Conservation (phyloP, 306 rosid species). For the Casuarina equisetifolia region DNA sequence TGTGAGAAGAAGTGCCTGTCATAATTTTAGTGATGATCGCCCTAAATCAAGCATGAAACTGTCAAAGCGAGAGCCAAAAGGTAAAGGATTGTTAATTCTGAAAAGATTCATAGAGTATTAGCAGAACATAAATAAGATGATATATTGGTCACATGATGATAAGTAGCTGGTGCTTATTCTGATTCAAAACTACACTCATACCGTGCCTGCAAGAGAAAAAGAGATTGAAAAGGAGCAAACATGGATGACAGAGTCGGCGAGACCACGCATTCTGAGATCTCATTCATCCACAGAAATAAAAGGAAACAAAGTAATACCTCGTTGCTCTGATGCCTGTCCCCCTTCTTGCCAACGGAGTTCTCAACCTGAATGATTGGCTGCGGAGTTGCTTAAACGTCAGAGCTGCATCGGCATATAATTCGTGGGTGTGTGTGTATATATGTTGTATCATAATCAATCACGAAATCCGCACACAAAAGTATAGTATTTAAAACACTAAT, state of each 20-base stretch:
- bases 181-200: too few species aligned
- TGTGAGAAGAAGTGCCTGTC: background rate
- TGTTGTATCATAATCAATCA: too few species aligned
- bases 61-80: background rate
- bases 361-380: slow-evolving; percentile 24
- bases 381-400: background rate
- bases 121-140: background rate
- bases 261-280: too few species aligned
- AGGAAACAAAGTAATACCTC: slow-evolving; percentile 28
- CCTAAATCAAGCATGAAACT: slow-evolving; percentile 30
- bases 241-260: too few species aligned
- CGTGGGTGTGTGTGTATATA: too few species aligned
- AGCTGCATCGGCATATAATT: too few species aligned
- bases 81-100: background rate
- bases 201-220: too few species aligned
- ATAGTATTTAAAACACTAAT: too few species aligned
- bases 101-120: background rate
- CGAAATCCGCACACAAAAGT: too few species aligned
- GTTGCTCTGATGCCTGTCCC: slow-evolving; percentile 24
- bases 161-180: background rate
- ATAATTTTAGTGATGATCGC: slow-evolving; percentile 25
- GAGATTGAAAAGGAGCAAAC: background rate
- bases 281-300: too few species aligned
- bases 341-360: slow-evolving; percentile 30
- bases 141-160: background rate